Base-by-base conservation (phyloP, 768 basidiomycete genomes). In the Daedaleopsis sinensis region DNA sequence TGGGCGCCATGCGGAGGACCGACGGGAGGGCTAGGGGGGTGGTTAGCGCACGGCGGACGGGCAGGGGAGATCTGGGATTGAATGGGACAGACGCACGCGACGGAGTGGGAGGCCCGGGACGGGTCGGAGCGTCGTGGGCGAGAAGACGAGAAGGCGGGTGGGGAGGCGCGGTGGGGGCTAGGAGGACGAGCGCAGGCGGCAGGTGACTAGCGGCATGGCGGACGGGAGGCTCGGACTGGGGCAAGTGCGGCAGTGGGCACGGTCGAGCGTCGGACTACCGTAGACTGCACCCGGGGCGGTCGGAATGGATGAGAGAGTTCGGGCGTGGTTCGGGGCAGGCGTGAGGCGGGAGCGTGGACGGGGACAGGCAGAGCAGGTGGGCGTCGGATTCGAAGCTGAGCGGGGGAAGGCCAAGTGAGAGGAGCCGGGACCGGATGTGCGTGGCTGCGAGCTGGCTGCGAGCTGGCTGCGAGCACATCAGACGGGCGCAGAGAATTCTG, bases 401-500 rank as follows among this genome's bases (percentile, higher is more conserved):
- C 38, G 46, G 36, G 49, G 24, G 55, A 57, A 32, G 57, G 9
- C 27, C 27, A 32, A 32, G 27, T 32, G 27, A 36, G 38, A 36
- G 57, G 53, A 58, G 44, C 63, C 59, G 63, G 50, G 39, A 32
- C 59, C 59, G 64, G 59, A 55, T 61, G 64, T 51, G 27, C 27
- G 27, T 32, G 27, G 27, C 27, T n/a, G n/a, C n/a, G n/a, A n/a
- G n/a, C 27, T 32, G 27, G 27, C 27, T n/a, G n/a, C n/a, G n/a
- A n/a, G n/a, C 4, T 32, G 27, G 27, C 27, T 32, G 27, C 4
- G 27, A 32, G 27, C 4, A 32, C 4, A 65, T 65, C 64, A 65
- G 64, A 65, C 56, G 19, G 60, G 27, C 52, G 56, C 35, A 23
- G 50, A 46, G 55, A 51, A 53, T 35, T 37, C 48, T 18, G 51